A percentile compares a stretch with the other conserved stretches of the same genome.
Evolutionary conservation across 2,329 filamentous ascomycete genomes (phyloP).

Genomic region (Aspergillus neotritici): DNA sequence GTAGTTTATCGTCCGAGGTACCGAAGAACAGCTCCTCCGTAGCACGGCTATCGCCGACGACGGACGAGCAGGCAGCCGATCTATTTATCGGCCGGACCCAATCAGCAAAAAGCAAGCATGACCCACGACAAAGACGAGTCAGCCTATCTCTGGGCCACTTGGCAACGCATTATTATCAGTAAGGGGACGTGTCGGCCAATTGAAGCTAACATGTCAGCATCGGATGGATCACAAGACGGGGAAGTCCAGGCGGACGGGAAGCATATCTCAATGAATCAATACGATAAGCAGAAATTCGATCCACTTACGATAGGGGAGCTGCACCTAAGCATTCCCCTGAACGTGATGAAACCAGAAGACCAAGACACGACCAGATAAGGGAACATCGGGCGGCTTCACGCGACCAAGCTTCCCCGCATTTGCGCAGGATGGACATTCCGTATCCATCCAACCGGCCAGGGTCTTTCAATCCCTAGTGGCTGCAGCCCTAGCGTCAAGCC

Average conservation of each 20-base stretch:
- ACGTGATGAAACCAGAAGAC: not conserved
- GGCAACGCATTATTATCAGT: not conserved
- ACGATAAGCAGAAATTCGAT: not conserved
- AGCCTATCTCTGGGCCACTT: too few relatives aligned
- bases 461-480: not conserved
- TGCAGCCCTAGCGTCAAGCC: not conserved
- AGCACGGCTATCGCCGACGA: too few relatives aligned
- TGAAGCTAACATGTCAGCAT: not conserved
- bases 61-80: too few relatives aligned
- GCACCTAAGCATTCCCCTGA: not conserved
- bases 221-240: constrained; percentile 5
- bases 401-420: constrained; percentile 7
- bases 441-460: constrained; percentile 1
- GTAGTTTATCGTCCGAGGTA: too few relatives aligned
- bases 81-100: too few relatives aligned
- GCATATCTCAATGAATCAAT: too few relatives aligned
- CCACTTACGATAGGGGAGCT: not conserved
- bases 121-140: too few relatives aligned
- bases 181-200: too few relatives aligned
- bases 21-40: too few relatives aligned
- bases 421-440: constrained; percentile 10
- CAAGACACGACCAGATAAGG: not conserved
- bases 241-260: constrained; percentile 9
- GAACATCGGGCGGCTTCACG: not conserved
- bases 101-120: too few relatives aligned